Evolutionary conservation across 1,284 basidiomycete genomes (phyloP).

Genomic region (Moesziomyces globuligerus): DNA sequence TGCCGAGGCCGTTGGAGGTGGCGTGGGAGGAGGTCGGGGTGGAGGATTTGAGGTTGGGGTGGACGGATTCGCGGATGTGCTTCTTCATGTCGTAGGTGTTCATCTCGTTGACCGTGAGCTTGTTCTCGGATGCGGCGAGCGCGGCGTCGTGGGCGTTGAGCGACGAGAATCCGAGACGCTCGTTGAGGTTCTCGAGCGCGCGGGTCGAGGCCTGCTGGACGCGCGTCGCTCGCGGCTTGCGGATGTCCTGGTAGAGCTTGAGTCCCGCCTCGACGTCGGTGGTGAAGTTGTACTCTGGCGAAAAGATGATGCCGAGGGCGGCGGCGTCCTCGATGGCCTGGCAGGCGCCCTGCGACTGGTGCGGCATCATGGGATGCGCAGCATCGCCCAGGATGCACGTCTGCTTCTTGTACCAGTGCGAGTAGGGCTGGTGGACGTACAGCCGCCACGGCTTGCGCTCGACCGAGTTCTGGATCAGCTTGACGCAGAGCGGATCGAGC

Average conservation of each 20-base stretch:
- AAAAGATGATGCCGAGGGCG: slow-evolving; percentile 43
- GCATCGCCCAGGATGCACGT: slow-evolving; percentile 65
- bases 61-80: slow-evolving; percentile 31
- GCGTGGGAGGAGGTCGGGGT: not conserved
- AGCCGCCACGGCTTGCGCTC: slow-evolving; percentile 67
- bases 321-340: slow-evolving; percentile 49
- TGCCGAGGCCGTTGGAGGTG: not conserved
- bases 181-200: slow-evolving; percentile 68
- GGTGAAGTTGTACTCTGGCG: slow-evolving; percentile 56
- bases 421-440: slow-evolving; percentile 67
- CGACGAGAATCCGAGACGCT: slow-evolving; percentile 68
- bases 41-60: slow-evolving; percentile 10
- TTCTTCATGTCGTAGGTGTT: slow-evolving; percentile 54
- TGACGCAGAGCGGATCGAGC: slow-evolving; percentile 65
- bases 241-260: slow-evolving; percentile 67
- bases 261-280: slow-evolving; percentile 61
- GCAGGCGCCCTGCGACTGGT: slow-evolving; percentile 48
- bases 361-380: slow-evolving; percentile 50
- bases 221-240: slow-evolving; percentile 68
- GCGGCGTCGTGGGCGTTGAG: slow-evolving; percentile 66
- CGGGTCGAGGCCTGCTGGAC: slow-evolving; percentile 66
- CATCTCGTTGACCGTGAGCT: slow-evolving; percentile 63
- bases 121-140: slow-evolving; percentile 65
- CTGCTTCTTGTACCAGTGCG: slow-evolving; percentile 64
- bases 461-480: slow-evolving; percentile 64